phyloP scores from a whole-genome alignment of 2,329 filamentous ascomycete genomes.

The Verticillium isaacii region DNA sequence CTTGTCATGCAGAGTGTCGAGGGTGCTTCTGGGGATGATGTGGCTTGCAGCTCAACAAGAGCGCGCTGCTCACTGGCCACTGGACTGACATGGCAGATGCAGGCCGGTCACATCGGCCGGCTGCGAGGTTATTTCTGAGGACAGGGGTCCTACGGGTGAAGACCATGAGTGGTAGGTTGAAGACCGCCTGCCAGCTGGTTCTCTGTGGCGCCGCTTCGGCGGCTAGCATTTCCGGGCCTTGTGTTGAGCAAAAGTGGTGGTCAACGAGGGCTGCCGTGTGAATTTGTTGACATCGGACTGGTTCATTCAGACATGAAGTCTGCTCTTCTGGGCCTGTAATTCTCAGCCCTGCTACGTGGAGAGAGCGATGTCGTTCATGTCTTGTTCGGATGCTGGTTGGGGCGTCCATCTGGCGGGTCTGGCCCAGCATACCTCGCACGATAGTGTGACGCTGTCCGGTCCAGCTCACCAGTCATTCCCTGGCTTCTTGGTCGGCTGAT shows the following conservation, averaged over 20 bases:
- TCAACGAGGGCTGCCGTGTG: not conserved
- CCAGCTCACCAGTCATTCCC: too few species aligned
- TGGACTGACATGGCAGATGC: not conserved
- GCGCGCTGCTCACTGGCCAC: not conserved
- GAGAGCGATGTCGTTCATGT: too few species aligned
- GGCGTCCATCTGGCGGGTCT: too few species aligned
- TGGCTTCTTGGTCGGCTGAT: too few species aligned
- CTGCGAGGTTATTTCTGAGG: not conserved
- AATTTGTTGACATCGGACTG: too few species aligned
- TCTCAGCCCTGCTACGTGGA: too few species aligned
- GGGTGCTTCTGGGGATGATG: not conserved
- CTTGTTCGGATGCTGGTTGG: too few species aligned
- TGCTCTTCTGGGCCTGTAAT: too few species aligned
- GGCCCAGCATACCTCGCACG: too few species aligned
- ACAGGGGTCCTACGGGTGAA: not conserved
- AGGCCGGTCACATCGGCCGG: not conserved
- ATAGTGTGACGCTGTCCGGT: too few species aligned
- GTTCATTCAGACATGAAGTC: too few species aligned
- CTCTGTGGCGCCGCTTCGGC: not conserved
- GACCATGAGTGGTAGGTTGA: not conserved
- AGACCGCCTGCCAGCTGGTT: not conserved
- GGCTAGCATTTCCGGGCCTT: not conserved
- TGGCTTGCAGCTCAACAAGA: not conserved
- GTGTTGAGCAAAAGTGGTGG: not conserved
- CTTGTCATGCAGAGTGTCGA: not conserved